Evolutionary conservation across 108 stramenopile species (phyloP).

Genomic region (Licmophora abbreviata): DNA sequence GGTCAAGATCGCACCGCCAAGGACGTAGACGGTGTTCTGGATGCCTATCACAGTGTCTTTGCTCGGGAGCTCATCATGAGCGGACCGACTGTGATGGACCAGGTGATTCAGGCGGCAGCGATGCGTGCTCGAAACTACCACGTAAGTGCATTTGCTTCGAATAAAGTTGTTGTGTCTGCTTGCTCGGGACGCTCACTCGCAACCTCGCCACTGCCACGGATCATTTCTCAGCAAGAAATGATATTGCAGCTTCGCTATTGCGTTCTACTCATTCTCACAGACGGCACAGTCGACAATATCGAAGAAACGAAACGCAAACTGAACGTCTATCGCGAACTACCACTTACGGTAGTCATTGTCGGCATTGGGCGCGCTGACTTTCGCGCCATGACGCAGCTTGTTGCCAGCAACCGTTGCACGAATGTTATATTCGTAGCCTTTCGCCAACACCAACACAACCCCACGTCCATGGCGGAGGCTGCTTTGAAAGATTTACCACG

Average conservation of each 20-base stretch:
- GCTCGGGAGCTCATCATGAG: constrained; percentile 43
- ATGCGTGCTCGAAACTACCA: constrained; percentile 13
- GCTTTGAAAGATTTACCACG: constrained; percentile 33
- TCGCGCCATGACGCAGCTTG: constrained; percentile 13
- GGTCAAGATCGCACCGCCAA: constrained; percentile 22
- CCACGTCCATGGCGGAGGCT: constrained; percentile 20
- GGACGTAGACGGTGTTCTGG: constrained; percentile 53
- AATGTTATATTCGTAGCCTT: constrained; percentile 39
- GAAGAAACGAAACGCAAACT: constrained; percentile 36
- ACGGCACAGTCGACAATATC: constrained; percentile 63
- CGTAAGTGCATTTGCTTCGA: constrained; percentile 2
- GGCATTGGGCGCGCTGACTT: constrained; percentile 55
- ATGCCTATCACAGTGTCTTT: constrained; percentile 53
- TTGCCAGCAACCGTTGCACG: not conserved
- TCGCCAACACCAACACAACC: constrained; percentile 39
- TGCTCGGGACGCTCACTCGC: not conserved
- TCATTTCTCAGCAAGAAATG: constrained; percentile 1
- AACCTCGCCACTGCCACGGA: too few relatives aligned
- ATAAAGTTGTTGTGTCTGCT: not conserved
- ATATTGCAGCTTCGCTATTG: constrained; percentile 3
- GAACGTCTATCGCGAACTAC: constrained; percentile 16
- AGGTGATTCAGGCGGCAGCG: constrained; percentile 31
- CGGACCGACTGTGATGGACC: constrained; percentile 59
- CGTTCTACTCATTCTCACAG: constrained; percentile 75
- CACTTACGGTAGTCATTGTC: constrained; percentile 54